Evolutionary conservation across 345 rosid species (phyloP).

Genomic region (Barbarea vulgaris): DNA sequence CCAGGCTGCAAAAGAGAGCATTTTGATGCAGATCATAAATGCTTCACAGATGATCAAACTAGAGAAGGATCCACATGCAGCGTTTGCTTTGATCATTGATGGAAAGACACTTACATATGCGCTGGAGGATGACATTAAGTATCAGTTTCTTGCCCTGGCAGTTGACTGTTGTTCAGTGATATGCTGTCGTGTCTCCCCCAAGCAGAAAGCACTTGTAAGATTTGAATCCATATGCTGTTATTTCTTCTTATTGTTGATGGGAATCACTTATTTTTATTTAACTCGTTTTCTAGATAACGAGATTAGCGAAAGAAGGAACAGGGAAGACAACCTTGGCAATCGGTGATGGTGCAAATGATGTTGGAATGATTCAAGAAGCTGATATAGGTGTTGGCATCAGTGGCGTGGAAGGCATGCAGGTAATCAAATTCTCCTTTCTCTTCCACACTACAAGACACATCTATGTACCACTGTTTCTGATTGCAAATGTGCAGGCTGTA

Average conservation of each 20-base stretch:
- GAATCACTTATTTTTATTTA: background rate
- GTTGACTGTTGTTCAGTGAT: slow-evolving; percentile 79
- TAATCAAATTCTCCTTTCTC: slow-evolving; percentile 22
- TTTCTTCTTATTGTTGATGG: background rate
- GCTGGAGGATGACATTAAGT: slow-evolving; percentile 52
- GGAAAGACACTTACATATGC: slow-evolving; percentile 70
- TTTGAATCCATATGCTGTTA: background rate
- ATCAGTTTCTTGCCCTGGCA: slow-evolving; percentile 64
- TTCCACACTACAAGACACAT: background rate
- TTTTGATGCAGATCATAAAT: slow-evolving; percentile 53
- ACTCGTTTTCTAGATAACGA: slow-evolving; percentile 54
- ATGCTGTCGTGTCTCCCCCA: slow-evolving; percentile 88
- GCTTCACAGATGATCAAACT: slow-evolving; percentile 48
- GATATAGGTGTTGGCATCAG: slow-evolving; percentile 90
- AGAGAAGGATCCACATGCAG: slow-evolving; percentile 49
- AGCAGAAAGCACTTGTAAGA: slow-evolving; percentile 75
- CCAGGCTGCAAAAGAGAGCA: slow-evolving; percentile 58
- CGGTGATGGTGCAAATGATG: slow-evolving; percentile 92
- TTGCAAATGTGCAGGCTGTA: slow-evolving; percentile 59
- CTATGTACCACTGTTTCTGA: slow-evolving; percentile 4
- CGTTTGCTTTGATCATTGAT: slow-evolving; percentile 72
- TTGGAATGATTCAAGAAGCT: slow-evolving; percentile 95
- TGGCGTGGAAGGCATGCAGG: slow-evolving; percentile 95
- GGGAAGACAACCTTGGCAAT: slow-evolving; percentile 74
- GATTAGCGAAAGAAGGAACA: slow-evolving; percentile 67